Conservation (phyloP, 805 yeast genomes). For the Cyberlindnera sargentensis region DNA sequence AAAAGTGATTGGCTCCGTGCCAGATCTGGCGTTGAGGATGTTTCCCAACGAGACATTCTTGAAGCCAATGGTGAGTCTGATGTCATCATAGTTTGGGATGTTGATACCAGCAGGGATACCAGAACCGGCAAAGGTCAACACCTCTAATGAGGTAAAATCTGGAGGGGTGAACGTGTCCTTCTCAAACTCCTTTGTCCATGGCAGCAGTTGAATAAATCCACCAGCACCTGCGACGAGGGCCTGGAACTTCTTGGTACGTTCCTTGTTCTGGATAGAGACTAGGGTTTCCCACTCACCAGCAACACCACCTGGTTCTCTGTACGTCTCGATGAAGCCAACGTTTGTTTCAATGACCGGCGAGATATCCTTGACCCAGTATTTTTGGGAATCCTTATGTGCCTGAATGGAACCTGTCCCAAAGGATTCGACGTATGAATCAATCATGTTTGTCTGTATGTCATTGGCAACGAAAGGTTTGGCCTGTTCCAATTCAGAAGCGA, state of each 20-base stretch:
- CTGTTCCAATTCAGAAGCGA: conserved; percentile 45
- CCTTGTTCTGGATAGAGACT: conserved; percentile 85
- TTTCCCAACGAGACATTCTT: conserved; percentile 88
- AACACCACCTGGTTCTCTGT: conserved; percentile 87
- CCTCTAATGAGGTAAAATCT: conserved; percentile 87
- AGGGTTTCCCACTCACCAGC: conserved; percentile 93
- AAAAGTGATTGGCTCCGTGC: conserved; percentile 64
- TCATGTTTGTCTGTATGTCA: conserved; percentile 60
- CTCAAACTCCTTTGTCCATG: conserved; percentile 74
- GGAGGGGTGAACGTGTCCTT: conserved; percentile 87
- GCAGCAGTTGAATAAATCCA: conserved; percentile 55
- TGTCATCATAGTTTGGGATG: conserved; percentile 89
- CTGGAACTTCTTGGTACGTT: conserved; percentile 75
- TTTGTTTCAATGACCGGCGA: conserved; percentile 76
- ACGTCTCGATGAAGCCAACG: conserved; percentile 88
- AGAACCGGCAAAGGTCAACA: conserved; percentile 80
- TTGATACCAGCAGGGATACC: conserved; percentile 93
- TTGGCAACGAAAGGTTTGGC: conserved; percentile 67
- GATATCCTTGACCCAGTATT: conserved; percentile 80
- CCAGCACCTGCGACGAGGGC: conserved; percentile 62
- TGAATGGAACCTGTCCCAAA: conserved; percentile 78
- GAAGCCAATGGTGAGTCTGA: conserved; percentile 75
- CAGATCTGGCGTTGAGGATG: conserved; percentile 68
- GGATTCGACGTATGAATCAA: conserved; percentile 57
- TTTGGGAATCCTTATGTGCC: conserved; percentile 80